A percentile compares a stretch with the other conserved stretches of the same genome.
Conservation (phyloP, 2,329 filamentous ascomycete genomes). For the Ascochyta rabiei region DNA sequence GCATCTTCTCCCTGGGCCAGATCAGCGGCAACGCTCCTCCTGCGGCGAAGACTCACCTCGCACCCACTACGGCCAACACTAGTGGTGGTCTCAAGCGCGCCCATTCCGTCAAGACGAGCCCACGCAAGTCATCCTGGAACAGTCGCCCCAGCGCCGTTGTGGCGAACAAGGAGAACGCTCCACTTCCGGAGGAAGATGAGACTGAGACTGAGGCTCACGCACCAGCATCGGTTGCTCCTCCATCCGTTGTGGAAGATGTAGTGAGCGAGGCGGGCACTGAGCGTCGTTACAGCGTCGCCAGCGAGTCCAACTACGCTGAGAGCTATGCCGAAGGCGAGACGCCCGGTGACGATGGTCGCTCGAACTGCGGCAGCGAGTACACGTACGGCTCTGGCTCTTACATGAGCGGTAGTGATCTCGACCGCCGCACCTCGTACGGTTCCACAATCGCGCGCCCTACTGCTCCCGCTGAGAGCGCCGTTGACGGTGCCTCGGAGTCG, state of each 20-base stretch:
- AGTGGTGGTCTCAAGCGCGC: conserved; percentile 60
- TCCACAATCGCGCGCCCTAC: conserved; percentile 45
- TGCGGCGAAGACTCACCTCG: conserved; percentile 48
- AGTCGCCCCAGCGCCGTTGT: conserved; percentile 38
- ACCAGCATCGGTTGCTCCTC: conserved; percentile 22
- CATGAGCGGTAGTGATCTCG: conserved; percentile 55
- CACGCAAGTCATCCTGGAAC: conserved; percentile 47
- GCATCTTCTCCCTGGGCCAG: conserved; percentile 89
- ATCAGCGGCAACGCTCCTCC: conserved; percentile 76
- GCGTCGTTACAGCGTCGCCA: conserved; percentile 46
- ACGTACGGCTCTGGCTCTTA: conserved; percentile 58
- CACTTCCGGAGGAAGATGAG: conserved; percentile 52
- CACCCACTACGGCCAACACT: conserved; percentile 34
- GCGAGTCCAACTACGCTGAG: conserved; percentile 41
- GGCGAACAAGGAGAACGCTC: conserved; percentile 57
- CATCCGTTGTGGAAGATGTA: conserved; percentile 38
- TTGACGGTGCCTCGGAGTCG: conserved; percentile 40
- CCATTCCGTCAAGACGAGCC: conserved; percentile 49
- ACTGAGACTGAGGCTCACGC: conserved; percentile 36
- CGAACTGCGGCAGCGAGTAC: conserved; percentile 53
- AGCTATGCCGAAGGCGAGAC: conserved; percentile 44
- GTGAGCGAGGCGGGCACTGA: conserved; percentile 49
- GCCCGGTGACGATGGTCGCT: conserved; percentile 45
- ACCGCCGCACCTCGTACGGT: conserved; percentile 52
- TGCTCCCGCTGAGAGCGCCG: conserved; percentile 34